Base-by-base conservation (phyloP, 202 grass and related monocot species). In the Setaria viridis region DNA sequence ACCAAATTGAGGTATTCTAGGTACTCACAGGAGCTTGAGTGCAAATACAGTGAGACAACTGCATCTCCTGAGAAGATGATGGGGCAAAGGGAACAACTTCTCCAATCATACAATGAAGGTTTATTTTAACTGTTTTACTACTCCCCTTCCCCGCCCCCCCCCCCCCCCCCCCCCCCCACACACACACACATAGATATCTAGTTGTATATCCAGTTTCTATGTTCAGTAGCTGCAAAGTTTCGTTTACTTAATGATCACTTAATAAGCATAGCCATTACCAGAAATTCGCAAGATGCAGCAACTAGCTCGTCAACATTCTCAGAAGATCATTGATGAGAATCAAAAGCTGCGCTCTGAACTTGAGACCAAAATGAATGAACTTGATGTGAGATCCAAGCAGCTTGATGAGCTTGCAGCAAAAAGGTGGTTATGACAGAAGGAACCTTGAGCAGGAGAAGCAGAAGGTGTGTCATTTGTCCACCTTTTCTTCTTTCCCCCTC, bases 221-320 rank as follows among this genome's bases (percentile, higher is more conserved):
- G 55, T 54, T 71, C 82, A 17, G 21, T 35, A 78, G 6, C 16
- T 72, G 20, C 15, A 39, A 60, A 32, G 66, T 65, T 72, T 76
- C 43, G 75, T 74, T 60, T 72, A 14, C 25, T 69, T 65, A 78
- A 60, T 55, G 17, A 74, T 80, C 39, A 62, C 21, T 83, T 59
- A 62, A 80, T 59, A 72, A 83, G 12, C 25, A 58, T 84, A 56
- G 85, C 41, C 29, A 80, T 67, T 62, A 62, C 42, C 87, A 95
- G 93, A 95, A 84, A 98, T 98, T 70, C 86, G 73, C 57, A 98
- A 93, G 91, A 98, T 98, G 95, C 95, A 95, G 72, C 89, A 87
- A 78, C 85, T 95, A 87, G 89, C 93, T 88, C 91, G 76, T 16
- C 89, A 88, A 53, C 95, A 95, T 85, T 98, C 93, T 56, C 90